Evolutionary conservation across 2,329 filamentous ascomycete species (phyloP).

Genomic region (Rhynchosporium agropyri): DNA sequence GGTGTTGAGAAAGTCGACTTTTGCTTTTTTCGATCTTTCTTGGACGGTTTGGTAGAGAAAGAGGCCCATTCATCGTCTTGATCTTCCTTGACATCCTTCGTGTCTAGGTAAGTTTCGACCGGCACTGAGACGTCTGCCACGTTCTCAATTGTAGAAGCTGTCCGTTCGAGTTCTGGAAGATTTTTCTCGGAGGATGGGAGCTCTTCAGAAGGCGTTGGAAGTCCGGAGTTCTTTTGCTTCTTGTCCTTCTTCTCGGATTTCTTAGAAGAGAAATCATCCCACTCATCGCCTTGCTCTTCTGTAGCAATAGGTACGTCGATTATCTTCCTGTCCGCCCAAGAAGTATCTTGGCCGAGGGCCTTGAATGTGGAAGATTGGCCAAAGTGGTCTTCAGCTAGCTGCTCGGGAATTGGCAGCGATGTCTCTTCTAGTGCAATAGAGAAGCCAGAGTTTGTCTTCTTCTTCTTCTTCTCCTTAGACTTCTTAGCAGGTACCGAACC

Average conservation of each 20-base stretch:
- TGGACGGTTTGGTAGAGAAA: not conserved
- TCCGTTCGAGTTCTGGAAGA: not conserved
- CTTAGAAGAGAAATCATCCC: slow-evolving; percentile 20
- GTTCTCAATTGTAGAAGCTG: not conserved
- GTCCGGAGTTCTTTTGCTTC: slow-evolving; percentile 29
- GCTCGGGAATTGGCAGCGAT: not conserved
- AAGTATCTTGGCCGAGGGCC: not conserved
- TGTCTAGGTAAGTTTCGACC: not conserved
- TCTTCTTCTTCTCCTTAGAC: slow-evolving; percentile 37
- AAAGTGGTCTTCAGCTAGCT: not conserved
- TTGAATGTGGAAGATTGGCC: not conserved
- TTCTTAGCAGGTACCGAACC: slow-evolving; percentile 27
- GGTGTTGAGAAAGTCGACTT: slow-evolving; percentile 14
- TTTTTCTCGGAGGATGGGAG: not conserved
- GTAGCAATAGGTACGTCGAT: not conserved
- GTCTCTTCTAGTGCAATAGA: slow-evolving; percentile 23
- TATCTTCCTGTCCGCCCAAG: not conserved
- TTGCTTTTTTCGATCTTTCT: slow-evolving; percentile 18
- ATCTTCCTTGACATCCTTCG: slow-evolving; percentile 1
- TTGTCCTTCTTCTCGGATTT: slow-evolving; percentile 31
- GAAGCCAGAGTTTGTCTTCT: slow-evolving; percentile 25
- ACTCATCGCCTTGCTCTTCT: slow-evolving; percentile 27
- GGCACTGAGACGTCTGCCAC: not conserved
- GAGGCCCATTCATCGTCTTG: slow-evolving; percentile 14
- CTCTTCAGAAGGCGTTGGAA: slow-evolving; percentile 4